Percentiles rank a stretch among this genome's conserved stretches.
Conservation (phyloP, 202 grass and related monocot genomes). For the Alloteropsis angusta region DNA sequence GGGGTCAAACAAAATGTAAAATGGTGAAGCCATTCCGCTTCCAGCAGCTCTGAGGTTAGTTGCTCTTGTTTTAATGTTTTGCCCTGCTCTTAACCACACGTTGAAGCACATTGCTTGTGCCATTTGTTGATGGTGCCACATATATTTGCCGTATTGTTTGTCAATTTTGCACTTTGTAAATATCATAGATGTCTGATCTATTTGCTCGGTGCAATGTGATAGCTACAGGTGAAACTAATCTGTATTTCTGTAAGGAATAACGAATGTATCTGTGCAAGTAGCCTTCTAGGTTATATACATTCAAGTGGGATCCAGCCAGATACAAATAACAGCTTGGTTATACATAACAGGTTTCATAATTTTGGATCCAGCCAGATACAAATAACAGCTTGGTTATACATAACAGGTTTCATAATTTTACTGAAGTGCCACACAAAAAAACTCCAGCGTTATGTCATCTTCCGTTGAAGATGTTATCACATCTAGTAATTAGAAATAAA, state of each 20-base stretch:
- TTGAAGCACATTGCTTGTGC: not conserved
- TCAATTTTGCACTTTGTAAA: not conserved
- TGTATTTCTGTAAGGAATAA: not conserved
- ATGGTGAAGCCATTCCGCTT: constrained; percentile 22
- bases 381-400: not conserved
- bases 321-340: not conserved
- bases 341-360: not conserved
- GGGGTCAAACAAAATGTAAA: constrained; percentile 73
- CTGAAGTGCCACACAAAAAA: not conserved
- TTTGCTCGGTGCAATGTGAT: not conserved
- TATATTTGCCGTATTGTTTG: not conserved
- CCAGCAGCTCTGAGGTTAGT: constrained; percentile 35
- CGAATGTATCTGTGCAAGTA: not conserved
- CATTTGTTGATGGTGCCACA: not conserved
- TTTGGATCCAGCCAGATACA: not conserved
- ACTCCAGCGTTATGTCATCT: not conserved
- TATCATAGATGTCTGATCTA: not conserved
- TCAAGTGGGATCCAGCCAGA: too few relatives aligned
- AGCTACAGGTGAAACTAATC: not conserved
- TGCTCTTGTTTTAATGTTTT: constrained; percentile 6
- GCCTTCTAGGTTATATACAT: not conserved
- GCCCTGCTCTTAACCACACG: not conserved
- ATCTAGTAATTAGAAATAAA: not conserved
- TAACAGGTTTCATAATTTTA: not conserved
- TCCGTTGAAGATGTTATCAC: not conserved